Conservation (phyloP, 73 alveolate genomes). For the Paramecium tetraurelia region DNA sequence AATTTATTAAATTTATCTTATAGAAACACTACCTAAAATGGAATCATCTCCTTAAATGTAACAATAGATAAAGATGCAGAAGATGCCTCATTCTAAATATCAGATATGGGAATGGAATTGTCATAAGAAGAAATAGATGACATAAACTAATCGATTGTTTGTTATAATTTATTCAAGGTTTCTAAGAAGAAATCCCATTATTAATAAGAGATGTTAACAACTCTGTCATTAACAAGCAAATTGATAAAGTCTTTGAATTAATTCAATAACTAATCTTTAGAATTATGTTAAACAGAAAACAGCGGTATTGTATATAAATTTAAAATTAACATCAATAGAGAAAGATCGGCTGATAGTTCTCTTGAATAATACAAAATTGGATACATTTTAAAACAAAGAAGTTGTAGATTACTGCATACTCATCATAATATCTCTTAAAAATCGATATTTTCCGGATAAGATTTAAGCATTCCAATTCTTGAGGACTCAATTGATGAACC, state of each 20-base stretch:
- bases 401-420: neutral
- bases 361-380: neutral
- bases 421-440: neutral
- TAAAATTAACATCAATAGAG: neutral
- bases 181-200: neutral
- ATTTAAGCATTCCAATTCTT: neutral
- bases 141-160: neutral
- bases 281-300: neutral
- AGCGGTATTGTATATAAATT: neutral
- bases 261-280: neutral
- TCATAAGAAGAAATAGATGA: neutral
- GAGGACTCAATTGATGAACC: neutral
- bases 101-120: neutral
- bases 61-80: neutral
- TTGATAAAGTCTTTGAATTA: neutral
- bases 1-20: constrained; percentile 9
- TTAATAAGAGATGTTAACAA: neutral
- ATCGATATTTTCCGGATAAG: neutral
- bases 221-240: neutral
- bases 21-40: neutral
- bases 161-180: neutral
- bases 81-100: neutral
- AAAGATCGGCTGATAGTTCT: neutral
- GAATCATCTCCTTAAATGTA: neutral
- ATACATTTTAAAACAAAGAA: neutral